Base-by-base conservation (phyloP, 352 stramenopile genomes). In the Pythium monospermum region DNA sequence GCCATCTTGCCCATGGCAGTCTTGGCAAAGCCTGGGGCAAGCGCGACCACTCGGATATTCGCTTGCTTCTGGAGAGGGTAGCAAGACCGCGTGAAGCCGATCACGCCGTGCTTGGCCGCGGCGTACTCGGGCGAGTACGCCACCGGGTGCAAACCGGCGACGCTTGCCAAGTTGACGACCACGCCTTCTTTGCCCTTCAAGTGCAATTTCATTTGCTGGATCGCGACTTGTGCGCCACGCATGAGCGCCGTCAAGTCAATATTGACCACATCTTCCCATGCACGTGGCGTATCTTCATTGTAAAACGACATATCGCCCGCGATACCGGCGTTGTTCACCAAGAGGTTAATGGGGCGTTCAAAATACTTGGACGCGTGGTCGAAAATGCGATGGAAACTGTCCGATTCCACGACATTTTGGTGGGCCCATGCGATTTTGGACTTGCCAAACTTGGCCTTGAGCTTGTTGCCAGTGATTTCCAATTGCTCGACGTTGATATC, bases 291-390 rank as follows among this genome's bases (percentile, higher is more conserved):
- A 40, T 68, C 62, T 6, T 73, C 57, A 35, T 64, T 54, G 23
- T 54, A 84, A 52, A 76, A 87, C 16, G 61, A 61, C 58, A 77
- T 66, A 39, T 85, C 59, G 6, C 73, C 71, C 3, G 66, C 73
- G 27, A 92, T 90, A 18, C 82, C 82, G 2, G 82, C 82, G 54
- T 92, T 92, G 64, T 92, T 92, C 2, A 82, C 79, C 28, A 92
- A 68, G 36, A 91, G 35, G 60, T 92, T 92, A 8, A 89, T 68
- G 0, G 66, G 68, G 27, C 38, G 40, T 19, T 73, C 66, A 49
- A 93, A 91, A 51, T 76, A 83, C 52, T 71, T 68, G 50, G 39
- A 54, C 36, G 76, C 76, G 46, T 71, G 73, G 22, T 82, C 75
- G 41, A 89, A 92, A 8, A 63, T 65, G 5, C 57, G 65, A 38